Evolutionary conservation across 164 flowering plant species (phyloP), one percentile per base, ranked within the genome.

Genomic region (Macadamia tetraphylla): DNA sequence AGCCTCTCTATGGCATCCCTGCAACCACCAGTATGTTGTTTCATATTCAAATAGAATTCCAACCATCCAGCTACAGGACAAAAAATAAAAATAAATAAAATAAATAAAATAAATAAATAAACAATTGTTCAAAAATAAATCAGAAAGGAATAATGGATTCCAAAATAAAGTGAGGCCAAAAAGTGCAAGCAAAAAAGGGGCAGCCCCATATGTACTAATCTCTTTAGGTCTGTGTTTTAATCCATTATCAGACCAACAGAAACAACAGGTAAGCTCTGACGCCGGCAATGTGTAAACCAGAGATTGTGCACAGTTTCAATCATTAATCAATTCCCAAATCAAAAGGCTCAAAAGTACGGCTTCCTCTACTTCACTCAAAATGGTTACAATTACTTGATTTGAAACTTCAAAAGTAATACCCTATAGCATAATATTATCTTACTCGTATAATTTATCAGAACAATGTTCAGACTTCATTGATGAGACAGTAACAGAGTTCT

Each of bases 1-100:
- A 90, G 77, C 76, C 89, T 88, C 81, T 90, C 92, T 52, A 91
- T 87, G 31, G 85, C 86, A 73, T 90, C 97, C 89, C 98, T 94
- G 86, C 83, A 83, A 29, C 51, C 62, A 75, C 53, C 52, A 64
- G 51, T 7, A 30, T 7, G 13, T 62, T 17, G 43, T 53, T 40
- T 52, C 31, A 48, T 9, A 31, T 48, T 7, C 11, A 23, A 9
- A 62, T 58, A 65, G 32, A 1, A 12, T 44, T 17, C 46, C 17
- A 23, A 67, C 1, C 52, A 32, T 18, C 30, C 60, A 67, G 42
- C 2, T 13, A 53, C 18, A 53, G 6, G 11, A 18, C 6, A 23
- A 23, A 23, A 23, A 23, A 23, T 23, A 23, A 23, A 23, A 23
- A 23, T 23, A 23, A 23, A 23, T 23, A 23, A 23, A 23, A n/a